Base-by-base conservation (phyloP, 192 early-diverging fungal species). In the Backusella liffmaniae region DNA sequence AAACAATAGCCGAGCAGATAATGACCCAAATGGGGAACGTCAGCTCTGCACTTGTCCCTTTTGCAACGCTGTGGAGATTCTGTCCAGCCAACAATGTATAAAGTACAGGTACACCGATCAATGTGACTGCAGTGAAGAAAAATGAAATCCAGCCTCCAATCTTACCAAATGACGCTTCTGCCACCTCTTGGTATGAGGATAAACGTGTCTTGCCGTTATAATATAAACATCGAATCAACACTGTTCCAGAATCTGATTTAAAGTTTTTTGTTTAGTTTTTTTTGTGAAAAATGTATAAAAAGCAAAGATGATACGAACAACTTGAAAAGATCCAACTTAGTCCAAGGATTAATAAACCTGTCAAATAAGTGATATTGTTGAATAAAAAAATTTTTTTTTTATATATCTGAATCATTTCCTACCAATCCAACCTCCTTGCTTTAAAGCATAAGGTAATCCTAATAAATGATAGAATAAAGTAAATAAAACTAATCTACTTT, bases 51-150 rank as follows among this genome's bases (percentile, higher is more conserved):
- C 81, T 80, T 9, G 85, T 69, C 7, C 80, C 76, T 1, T 80
- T 84, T 30, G 88, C 68, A 41, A 95, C 82, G 59, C 82, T 75
- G 70, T 88, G 82, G 66, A 95, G 84, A 62, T 90, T 88, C 65
- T 91, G 86, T 6, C 91, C 91, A 0, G 90, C 81, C 42, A 95
- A 76, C 67, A 93, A 90, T 29, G 91, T 82, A 76, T 89, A 92
- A 13, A 92, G 73, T 16, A 89, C 85, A 1, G 88, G 84, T 15
- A 83, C 86, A 73, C 93, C 93, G 68, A 93, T 86, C 51, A 90
- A 82, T n/a, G 90, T 89, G 5, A 89, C 66, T 70, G 84, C 86
- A 42, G 90, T 90, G 75, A 89, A 84, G 37, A 89, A 86, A 73
- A 88, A 85, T 16, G 90, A 86, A 4, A 90, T 72, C 51, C 84